These are phyloP conservation scores for Penicillium expansum DNA, from an alignment of 2,329 filamentous ascomycete species.

Conservation along the genomic window DNA sequence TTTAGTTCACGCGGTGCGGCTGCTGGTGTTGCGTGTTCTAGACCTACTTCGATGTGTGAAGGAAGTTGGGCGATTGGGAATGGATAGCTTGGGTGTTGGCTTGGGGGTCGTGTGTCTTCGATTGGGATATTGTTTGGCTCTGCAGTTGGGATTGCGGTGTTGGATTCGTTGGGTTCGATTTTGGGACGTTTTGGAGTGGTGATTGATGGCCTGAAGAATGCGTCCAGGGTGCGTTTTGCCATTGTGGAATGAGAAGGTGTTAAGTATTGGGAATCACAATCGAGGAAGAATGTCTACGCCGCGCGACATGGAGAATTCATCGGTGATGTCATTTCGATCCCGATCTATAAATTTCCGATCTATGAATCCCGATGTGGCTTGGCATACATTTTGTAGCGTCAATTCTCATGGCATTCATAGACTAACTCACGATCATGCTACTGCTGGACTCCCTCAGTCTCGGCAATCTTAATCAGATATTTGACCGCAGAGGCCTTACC, in stretches of 20 bases:
- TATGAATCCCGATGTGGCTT: conserved; percentile 9
- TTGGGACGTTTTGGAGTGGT: conserved; percentile 43
- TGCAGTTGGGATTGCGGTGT: background rate
- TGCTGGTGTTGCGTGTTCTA: conserved; percentile 44
- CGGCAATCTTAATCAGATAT: conserved; percentile 59
- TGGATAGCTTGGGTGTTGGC: conserved; percentile 53
- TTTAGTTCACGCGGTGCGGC: conserved; percentile 57
- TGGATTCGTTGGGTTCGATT: conserved; percentile 20
- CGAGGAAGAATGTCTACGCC: background rate
- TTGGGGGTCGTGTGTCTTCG: conserved; percentile 21
- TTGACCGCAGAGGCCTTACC: conserved; percentile 64
- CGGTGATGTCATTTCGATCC: conserved; percentile 17
- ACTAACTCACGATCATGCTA: background rate
- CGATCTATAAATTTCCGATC: conserved; percentile 14
- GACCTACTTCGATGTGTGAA: conserved; percentile 31
- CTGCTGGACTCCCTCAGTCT: conserved; percentile 39
- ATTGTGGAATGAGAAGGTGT: conserved; percentile 16
- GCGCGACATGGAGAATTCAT: conserved; percentile 1
- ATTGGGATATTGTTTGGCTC: background rate
- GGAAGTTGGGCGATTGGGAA: conserved; percentile 53
- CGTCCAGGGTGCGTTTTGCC: conserved; percentile 63
- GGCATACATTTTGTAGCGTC: background rate
- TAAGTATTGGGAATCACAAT: background rate
- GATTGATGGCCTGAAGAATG: conserved; percentile 60
- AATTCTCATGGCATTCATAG: background rate